Evolutionary conservation across 306 rosid genomes (phyloP), one percentile per base, ranked within the genome.

Genomic region (Chamaecrista fasciculata): DNA sequence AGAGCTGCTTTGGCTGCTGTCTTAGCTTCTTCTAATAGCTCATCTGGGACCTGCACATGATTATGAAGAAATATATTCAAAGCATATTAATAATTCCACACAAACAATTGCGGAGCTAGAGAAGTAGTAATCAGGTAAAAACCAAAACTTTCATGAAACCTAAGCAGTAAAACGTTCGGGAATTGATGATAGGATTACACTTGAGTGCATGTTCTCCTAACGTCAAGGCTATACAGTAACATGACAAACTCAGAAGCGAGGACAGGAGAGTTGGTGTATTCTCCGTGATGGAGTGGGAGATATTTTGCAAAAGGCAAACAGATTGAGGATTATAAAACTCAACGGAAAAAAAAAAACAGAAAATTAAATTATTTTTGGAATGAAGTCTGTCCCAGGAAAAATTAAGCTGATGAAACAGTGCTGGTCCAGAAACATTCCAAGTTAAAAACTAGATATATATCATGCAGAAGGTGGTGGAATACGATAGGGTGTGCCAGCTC

Each of bases 1-100:
- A 92, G 85, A 58, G 98, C 96, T 11, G 89, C 89, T 82, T 82
- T 92, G 40, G 98, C 98, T 2, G 98, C 96, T 42, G 96, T 67
- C 66, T 92, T 92, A 4, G 98, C 98, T 74, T 80, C 91, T 78
- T 90, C 93, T 24, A 92, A 79, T 53, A 92, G 93, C 20, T 77
- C 86, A 20, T 87, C 84, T 0, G 98, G 98, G 57, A 92, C 98
- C 97, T 91, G 82, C 23, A 42, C 19, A 81, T 5, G 23, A 49
- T 42, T 26, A 39, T 15, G 11, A 36, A 29, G 2, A 50, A 65
- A 29, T n/a, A 20, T 43, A 80, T 62, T 67, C 16, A 43, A 34
- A 48, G 33, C 21, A 26, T 48, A 59, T 23, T 31, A 60, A 70
- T 70, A 70, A 8, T 9, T 20, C 16, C 51, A 28, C 36, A 4